Evolutionary conservation across 352 stramenopile species (phyloP), one percentile per base, ranked within the genome.

Genomic region (Globisporangium acanthophoron): DNA sequence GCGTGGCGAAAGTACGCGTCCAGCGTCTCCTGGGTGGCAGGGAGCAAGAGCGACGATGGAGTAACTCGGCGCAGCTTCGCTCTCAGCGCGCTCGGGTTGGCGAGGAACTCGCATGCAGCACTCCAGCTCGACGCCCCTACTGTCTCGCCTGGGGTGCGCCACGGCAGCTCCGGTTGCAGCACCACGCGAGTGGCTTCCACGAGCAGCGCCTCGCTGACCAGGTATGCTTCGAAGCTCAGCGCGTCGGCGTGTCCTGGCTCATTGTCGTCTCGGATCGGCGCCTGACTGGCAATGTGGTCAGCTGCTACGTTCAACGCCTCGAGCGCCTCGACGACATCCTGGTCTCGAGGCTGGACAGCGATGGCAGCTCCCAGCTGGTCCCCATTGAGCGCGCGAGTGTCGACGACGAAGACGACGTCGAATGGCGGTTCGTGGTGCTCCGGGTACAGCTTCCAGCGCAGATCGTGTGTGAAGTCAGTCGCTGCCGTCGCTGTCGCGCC

Each of bases 41-140:
- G 3, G 16, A 51, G 39, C 8, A 71, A 20, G 9, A 70, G n/a
- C 16, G 37, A 6, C 20, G 71, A 52, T 3, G 60, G 39, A 8
- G 60, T 27, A 3, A 29, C 56, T 0, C 13, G 49, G 21, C 62
- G 62, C 35, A 86, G 62, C 15, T 59, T 33, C 0, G 18, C 8
- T 24, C 71, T 66, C 5, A 88, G 58, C 9, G 56, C 21, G 15
- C 44, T 31, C 20, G 71, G 74, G 48, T 75, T 45, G 16, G 59
- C 55, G 27, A 88, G 49, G 59, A 77, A 80, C 18, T 59, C 59
- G 45, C 74, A 84, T 0, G 76, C 78, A 5, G 55, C 52, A 12
- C 29, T 67, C 76, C 78, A 88, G 33, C 78, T 88, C 2, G 78
- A 88, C 6, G 76, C 74, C 12, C 78, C 76, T 9, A 88, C 64